Base-by-base conservation (phyloP, 1,284 basidiomycete genomes). In the Termitomyces sp. region DNA sequence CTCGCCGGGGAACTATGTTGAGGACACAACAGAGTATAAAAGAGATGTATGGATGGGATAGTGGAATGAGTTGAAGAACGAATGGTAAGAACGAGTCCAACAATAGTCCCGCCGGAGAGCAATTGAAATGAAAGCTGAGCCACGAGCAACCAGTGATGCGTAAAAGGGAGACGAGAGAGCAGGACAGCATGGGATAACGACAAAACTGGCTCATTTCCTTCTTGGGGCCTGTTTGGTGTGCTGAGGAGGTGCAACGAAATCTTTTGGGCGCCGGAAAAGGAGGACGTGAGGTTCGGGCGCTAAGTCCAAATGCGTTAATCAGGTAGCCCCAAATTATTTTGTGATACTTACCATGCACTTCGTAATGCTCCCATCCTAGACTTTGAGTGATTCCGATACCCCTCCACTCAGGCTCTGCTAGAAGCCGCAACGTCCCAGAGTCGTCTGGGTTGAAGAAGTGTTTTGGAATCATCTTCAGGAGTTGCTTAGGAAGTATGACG, bases 301-400 rank as follows among this genome's bases (percentile, higher is more conserved):
- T 93, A 54, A 53, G 30, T 45, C 38, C 50, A 49, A 51, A 57
- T 34, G 41, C 46, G 44, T 54, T 8, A 34, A 46, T 45, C 33
- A 26, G 50, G 24, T 24, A 24, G 26, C 30, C 39, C 31, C 8
- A 45, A 44, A 37, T 39, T 24, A n/a, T 24, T n/a, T n/a, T 40
- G 45, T 50, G 50, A 46, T 7, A 71, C 85, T 64, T 62, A 93
- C 93, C 91, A 66, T 97, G 95, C 35, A 97, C 92, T 75, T 96
- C 95, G 64, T 97, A 97, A 65, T 97, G 94, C 67, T 94, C 91
- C 95, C 95, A 98, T 9, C 95, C 95, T 46, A 96, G 74, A 69
- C 91, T 94, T 71, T 97, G 95, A 30, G 90, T 93, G 64, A 97
- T 97, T 10, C 95, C 95, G 55, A 98, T 94, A 0, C 91, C 90